Evolutionary conservation across 306 rosid species (phyloP), one percentile per base, ranked within the genome.

Genomic region (Quillaja saponaria): DNA sequence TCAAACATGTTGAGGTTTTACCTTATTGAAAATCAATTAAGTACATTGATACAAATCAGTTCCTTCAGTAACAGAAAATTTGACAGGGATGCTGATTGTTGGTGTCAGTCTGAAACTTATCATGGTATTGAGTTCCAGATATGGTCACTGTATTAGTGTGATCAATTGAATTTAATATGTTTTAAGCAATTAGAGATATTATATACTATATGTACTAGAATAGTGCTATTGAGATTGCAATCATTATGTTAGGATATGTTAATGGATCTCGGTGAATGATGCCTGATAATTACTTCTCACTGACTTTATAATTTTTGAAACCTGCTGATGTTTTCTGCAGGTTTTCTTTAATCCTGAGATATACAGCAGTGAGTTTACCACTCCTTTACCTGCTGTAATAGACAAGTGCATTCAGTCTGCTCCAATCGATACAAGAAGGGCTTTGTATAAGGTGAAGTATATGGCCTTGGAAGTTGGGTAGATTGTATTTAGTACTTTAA

Each of bases 381-480:
- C 96, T 64, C 96, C 99, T 44, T 79, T 94, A 76, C 95, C 99
- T 2, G 85, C 71, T 69, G 91, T 89, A 16, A 94, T 94, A 53
- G 99, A 94, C 85, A 94, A 79, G 74, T 94, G 99, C 67, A 94
- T 94, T 79, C 99, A 94, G 76, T 94, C 99, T 19, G 91, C 99
- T 0, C 99, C 99, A 21, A 94, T 94, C 55, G 99, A 94, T 83
- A 94, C 99, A 44, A 87, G 97, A 75, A 87, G 99, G 64, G 86
- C 99, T 56, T 71, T 94, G 76, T 94, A 94, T 25, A 94, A 94
- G 97, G 99, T 94, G 56, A 79, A 67, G 39, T 72, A 40, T 31
- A 16, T 33, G 16, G 38, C 46, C 15, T 45, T 48, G 31, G 31
- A 4, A 25, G 31, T 25, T 25, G 31, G 2, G 31, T 2, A 25